A percentile compares a stretch with the other conserved stretches of the same genome.
Conservation (phyloP, 164 flowering plant genomes). For the Echeveria elegans region DNA sequence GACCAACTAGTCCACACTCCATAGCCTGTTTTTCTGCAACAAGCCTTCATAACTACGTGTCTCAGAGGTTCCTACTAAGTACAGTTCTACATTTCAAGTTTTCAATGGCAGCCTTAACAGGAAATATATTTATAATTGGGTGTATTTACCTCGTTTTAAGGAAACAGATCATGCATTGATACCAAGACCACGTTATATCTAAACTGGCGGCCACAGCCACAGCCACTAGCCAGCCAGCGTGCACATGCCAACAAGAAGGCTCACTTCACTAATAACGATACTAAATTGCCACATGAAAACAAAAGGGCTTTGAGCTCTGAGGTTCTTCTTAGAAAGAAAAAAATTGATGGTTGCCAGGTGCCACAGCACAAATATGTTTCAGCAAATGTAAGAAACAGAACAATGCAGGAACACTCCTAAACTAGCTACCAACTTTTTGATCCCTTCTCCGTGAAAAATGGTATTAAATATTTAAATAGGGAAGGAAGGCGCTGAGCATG, state of each 20-base stretch:
- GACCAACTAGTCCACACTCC: too few species aligned
- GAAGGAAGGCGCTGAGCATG: neutral
- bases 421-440: neutral
- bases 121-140: too few species aligned
- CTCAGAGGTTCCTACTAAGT: too few species aligned
- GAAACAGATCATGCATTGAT: too few species aligned
- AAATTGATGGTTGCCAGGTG: neutral
- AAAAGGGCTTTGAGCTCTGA: neutral
- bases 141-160: too few species aligned
- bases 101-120: too few species aligned
- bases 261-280: neutral
- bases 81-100: too few species aligned
- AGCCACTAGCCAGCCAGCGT: conserved; percentile 1
- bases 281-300: neutral
- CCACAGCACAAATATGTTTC: neutral
- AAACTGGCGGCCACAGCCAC: neutral
- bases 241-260: neutral
- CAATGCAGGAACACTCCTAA: neutral
- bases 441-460: too few species aligned
- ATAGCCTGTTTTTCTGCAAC: too few species aligned
- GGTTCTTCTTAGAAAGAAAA: neutral
- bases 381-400: neutral
- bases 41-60: too few species aligned
- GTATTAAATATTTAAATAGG: neutral
- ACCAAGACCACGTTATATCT: neutral